Percentiles rank a stretch among this genome's conserved stretches.
phyloP scores from a whole-genome alignment of 2,329 filamentous ascomycete species.

The Fusarium chuoi region DNA sequence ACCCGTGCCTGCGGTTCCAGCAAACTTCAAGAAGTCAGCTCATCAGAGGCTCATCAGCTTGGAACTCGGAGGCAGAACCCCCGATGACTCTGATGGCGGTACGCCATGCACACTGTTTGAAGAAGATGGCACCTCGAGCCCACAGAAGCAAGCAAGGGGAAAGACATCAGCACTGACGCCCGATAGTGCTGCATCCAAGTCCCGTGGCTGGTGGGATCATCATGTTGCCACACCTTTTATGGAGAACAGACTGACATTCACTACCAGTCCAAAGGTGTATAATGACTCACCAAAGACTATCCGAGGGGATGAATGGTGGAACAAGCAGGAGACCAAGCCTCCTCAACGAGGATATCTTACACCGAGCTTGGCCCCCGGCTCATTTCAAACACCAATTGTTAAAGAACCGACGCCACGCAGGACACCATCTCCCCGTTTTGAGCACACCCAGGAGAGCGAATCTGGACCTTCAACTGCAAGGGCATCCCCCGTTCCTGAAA shows the following conservation, averaged over 20 bases:
- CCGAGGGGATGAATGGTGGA: conserved; percentile 54
- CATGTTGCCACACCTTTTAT: conserved; percentile 77
- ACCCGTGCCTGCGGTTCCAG: conserved; percentile 69
- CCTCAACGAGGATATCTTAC: conserved; percentile 29
- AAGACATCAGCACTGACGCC: conserved; percentile 53
- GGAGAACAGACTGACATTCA: conserved; percentile 57
- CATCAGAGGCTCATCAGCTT: conserved; percentile 53
- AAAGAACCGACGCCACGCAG: conserved; percentile 51
- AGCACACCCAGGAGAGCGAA: conserved; percentile 8
- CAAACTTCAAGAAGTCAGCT: conserved; percentile 49
- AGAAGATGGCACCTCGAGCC: conserved; percentile 66
- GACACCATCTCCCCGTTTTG: conserved; percentile 45
- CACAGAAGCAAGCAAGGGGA: conserved; percentile 52
- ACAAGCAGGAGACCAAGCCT: conserved; percentile 25
- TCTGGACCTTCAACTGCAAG: conserved; percentile 37
- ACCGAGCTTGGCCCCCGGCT: conserved; percentile 21
- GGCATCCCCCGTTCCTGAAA: conserved; percentile 25
- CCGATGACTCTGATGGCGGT: conserved; percentile 61
- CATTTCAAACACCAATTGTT: conserved; percentile 50
- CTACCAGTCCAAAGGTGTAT: conserved; percentile 51
- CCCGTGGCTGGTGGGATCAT: conserved; percentile 82
- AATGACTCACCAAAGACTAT: conserved; percentile 45
- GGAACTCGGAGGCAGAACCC: conserved; percentile 43
- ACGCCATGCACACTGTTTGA: conserved; percentile 76
- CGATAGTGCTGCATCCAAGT: conserved; percentile 65